Evolutionary conservation across 2,329 filamentous ascomycete species (phyloP), one percentile per base, ranked within the genome.

Genomic region (Exophiala calicioides): DNA sequence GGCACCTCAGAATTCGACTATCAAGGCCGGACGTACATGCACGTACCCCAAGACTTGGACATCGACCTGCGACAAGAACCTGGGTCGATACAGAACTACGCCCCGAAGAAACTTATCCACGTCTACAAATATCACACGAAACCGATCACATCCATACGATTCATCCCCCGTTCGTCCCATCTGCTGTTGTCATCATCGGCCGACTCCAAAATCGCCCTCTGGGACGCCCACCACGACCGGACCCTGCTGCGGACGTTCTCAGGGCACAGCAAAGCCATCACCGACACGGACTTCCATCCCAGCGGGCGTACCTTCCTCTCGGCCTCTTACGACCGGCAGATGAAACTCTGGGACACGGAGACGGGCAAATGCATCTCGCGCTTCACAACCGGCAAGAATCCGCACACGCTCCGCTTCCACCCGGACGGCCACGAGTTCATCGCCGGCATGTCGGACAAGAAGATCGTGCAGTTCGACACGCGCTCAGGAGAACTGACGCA

Each of bases 321-420:
- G 2, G 86, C 88, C 1, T 93, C 88, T 12, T 98, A 94, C 67
- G 93, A 98, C 67, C 86, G 91, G 43, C 86, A 88, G 73, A 96
- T 97, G 74, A 96, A 97, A 70, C 78, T 98, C 21, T 98, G 93
- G 93, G 93, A 98, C 62, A 96, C 91, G 1, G 93, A 98, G 68
- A 96, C 88, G 16, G 93, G 93, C 34, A 78, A 84, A 59, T 97
- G 91, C 63, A 73, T 95, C 57, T 85, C 82, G 61, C 88, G 89
- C 47, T 98, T 95, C 74, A 89, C 85, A 13, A 95, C 88, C 1
- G 91, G 91, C 63, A 95, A 94, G 73, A 97, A 90, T 10, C 91
- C 93, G 4, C 93, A 98, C 64, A 90, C 95, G 41, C 77, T 98
- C 58, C 85, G 88, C 58, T 97, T 97, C 77, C 95, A 97, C 68